These are phyloP conservation scores for Dentipellis fragilis DNA, from an alignment of 768 basidiomycete genomes.

Conservation along the genomic window DNA sequence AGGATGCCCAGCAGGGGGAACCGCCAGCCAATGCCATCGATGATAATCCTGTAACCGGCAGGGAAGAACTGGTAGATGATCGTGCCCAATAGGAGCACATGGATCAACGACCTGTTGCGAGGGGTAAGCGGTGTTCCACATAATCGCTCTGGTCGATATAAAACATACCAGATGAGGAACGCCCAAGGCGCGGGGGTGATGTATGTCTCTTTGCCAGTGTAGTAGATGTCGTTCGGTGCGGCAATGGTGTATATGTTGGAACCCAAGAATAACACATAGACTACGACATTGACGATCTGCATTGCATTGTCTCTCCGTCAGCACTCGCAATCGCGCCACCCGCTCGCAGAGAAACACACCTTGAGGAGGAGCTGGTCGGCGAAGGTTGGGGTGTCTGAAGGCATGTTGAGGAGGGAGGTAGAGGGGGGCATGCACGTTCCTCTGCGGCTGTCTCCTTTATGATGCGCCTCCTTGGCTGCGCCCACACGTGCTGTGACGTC, in stretches of 20 bases:
- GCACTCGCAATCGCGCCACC: not conserved
- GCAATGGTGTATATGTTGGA: slow-evolving; percentile 85
- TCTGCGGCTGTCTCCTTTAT: too few relatives aligned
- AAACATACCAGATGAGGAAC: slow-evolving; percentile 72
- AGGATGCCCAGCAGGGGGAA: slow-evolving; percentile 82
- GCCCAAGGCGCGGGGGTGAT: slow-evolving; percentile 92
- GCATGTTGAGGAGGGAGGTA: slow-evolving; percentile 1
- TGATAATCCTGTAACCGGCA: slow-evolving; percentile 61
- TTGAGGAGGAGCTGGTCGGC: slow-evolving; percentile 78
- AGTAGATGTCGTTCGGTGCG: slow-evolving; percentile 62
- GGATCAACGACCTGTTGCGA: slow-evolving; percentile 65
- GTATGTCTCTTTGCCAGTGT: slow-evolving; percentile 75
- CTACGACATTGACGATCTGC: slow-evolving; percentile 65
- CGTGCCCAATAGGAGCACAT: slow-evolving; percentile 83
- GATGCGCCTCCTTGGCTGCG: too few relatives aligned
- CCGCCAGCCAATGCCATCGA: slow-evolving; percentile 87
- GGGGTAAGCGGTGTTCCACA: slow-evolving; percentile 4
- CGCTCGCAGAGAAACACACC: slow-evolving; percentile 25
- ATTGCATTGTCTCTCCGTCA: not conserved
- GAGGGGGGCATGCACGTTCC: not conserved
- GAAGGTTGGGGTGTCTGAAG: slow-evolving; percentile 32
- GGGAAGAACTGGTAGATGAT: slow-evolving; percentile 86
- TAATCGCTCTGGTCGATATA: not conserved
- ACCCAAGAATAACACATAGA: slow-evolving; percentile 81
- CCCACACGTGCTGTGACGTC: too few relatives aligned